Conservation (phyloP, 2,329 filamentous ascomycete species). For the Talaromyces marneffei region DNA sequence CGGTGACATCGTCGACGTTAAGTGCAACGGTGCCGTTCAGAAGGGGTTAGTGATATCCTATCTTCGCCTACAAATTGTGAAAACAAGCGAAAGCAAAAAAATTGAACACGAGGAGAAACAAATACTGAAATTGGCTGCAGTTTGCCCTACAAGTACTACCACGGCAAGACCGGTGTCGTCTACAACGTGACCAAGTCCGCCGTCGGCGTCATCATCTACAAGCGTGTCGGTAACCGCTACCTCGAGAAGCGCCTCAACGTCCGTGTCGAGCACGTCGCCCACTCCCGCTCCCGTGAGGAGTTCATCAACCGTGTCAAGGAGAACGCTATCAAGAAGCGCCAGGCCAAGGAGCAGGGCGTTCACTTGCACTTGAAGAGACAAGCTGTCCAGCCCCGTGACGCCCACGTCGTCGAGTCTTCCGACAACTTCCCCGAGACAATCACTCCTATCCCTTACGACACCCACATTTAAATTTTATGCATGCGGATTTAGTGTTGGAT, state of each 20-base stretch:
- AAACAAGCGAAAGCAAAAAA: background rate
- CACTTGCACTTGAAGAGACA: conserved; percentile 90
- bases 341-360: conserved; percentile 85
- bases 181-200: conserved; percentile 99
- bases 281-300: conserved; percentile 92
- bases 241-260: conserved; percentile 99
- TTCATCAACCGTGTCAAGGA: conserved; percentile 95
- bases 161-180: conserved; percentile 96
- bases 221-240: conserved; percentile 99
- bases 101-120: no score
- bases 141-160: conserved; percentile 99
- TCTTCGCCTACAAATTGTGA: conserved; percentile 13
- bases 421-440: conserved; percentile 88
- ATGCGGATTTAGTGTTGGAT: conserved; percentile 25
- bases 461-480: conserved; percentile 71
- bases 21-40: conserved; percentile 96
- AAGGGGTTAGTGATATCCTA: conserved; percentile 76
- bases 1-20: conserved; percentile 98
- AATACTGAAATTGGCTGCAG: conserved; percentile 41
- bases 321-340: conserved; percentile 86
- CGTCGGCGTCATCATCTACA: conserved; percentile 98
- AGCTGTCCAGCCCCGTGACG: conserved; percentile 71
- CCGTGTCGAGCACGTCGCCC: conserved; percentile 92
- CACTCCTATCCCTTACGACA: conserved; percentile 91
- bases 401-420: conserved; percentile 70